These are phyloP conservation scores for Tolypocladium amazonense DNA, from an alignment of 2,329 filamentous ascomycete genomes.

Conservation along the genomic window DNA sequence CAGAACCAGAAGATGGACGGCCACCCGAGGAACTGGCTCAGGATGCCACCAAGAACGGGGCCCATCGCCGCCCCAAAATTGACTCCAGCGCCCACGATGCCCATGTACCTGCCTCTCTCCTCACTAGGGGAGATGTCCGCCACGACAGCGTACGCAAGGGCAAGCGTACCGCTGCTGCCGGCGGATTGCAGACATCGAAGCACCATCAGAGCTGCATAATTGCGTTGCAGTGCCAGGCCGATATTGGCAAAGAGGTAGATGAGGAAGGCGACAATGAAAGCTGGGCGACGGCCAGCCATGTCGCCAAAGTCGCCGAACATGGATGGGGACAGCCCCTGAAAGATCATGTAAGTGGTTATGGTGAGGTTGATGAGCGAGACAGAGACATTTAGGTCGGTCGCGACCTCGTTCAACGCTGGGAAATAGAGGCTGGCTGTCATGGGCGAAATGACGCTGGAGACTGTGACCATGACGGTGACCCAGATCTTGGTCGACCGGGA, in stretches of 20 bases:
- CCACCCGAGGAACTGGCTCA: slow-evolving; percentile 56
- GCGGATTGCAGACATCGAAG: slow-evolving; percentile 52
- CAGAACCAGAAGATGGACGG: slow-evolving; percentile 61
- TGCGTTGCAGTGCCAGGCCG: slow-evolving; percentile 45
- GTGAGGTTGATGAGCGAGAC: slow-evolving; percentile 34
- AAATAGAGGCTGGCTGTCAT: slow-evolving; percentile 50
- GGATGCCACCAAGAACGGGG: slow-evolving; percentile 53
- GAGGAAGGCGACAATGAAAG: slow-evolving; percentile 45
- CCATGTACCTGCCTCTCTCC: slow-evolving; percentile 66
- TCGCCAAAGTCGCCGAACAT: slow-evolving; percentile 54
- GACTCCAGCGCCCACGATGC: slow-evolving; percentile 48
- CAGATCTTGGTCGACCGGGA: slow-evolving; percentile 32
- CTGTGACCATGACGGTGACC: slow-evolving; percentile 41
- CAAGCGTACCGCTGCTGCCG: slow-evolving; percentile 59
- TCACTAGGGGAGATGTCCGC: slow-evolving; percentile 59
- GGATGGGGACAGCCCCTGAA: slow-evolving; percentile 51
- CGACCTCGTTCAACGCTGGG: slow-evolving; percentile 28
- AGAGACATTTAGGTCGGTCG: slow-evolving; percentile 27
- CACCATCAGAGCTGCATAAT: slow-evolving; percentile 47
- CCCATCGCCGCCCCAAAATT: slow-evolving; percentile 45
- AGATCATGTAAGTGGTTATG: slow-evolving; percentile 51
- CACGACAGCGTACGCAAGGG: slow-evolving; percentile 60
- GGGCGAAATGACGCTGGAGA: slow-evolving; percentile 44
- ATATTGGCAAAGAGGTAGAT: slow-evolving; percentile 50
- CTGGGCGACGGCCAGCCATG: slow-evolving; percentile 47